Base-by-base conservation (phyloP, 2,329 filamentous ascomycete genomes). In the Fusarium luffae region DNA sequence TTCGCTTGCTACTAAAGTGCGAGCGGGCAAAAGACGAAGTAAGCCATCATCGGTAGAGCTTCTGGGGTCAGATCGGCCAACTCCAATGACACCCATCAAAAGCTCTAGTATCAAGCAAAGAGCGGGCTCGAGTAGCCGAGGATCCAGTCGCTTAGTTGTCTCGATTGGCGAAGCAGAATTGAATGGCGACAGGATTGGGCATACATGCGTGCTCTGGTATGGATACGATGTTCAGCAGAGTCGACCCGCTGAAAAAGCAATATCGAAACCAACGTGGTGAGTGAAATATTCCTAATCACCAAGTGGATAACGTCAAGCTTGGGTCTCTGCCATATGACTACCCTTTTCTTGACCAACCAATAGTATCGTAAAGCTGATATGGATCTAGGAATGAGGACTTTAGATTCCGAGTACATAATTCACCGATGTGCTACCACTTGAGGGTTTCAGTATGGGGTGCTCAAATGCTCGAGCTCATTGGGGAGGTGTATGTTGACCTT, bases 151-250 rank as follows among this genome's bases (percentile, higher is more conserved):
- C 4, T 41, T 70, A 21, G 19, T 70, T n/a, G 64, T 70, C 18
- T 69, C 68, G 49, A 47, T 71, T 47, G 50, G 21, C 18, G 68
- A 71, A 59, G 68, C 65, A 54, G 59, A 69, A n/a, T 32, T 74
- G 43, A 42, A 70, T 46, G 61, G 68, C 25, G 64, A 73, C 48
- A 68, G 64, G 44, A 54, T 65, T 18, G 70, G 63, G 16, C 50
- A 73, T 34, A 73, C 66, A 32, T 75, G 73, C 54, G 73, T 75
- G 23, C 64, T 75, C n/a, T 73, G 72, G 61, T 72, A 75, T 49
- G 73, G 73, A 10, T 63, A 73, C 34, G 60, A 73, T 30, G 68
- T 73, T n/a, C 73, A 73, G 32, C 68, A 64, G 41, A 73, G 73
- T 41, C 67, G 66, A 42, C 59, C 59, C 8, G 57, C 69, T 28